Evolutionary conservation across 1,139 yeast species (phyloP).

Genomic region (Blastobotrys petasosporus): DNA sequence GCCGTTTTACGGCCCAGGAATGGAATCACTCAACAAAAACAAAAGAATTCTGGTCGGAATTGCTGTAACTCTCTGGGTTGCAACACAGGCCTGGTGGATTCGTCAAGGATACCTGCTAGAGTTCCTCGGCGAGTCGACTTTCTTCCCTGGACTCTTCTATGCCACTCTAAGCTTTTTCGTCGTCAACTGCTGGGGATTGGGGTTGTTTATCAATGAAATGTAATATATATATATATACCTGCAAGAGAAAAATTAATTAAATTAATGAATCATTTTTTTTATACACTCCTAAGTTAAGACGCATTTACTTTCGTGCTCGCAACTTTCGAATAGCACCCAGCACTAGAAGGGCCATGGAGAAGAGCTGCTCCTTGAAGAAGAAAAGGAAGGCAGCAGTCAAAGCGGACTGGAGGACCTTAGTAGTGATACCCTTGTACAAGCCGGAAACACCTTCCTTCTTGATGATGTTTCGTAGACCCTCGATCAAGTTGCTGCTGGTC

Average conservation of each 20-base stretch:
- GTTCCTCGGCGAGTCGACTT: slow-evolving; percentile 65
- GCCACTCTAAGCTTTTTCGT: slow-evolving; percentile 63
- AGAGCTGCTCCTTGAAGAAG: slow-evolving; percentile 81
- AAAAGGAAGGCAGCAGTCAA: slow-evolving; percentile 86
- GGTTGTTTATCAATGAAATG: slow-evolving; percentile 23
- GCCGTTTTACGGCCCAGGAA: slow-evolving; percentile 49
- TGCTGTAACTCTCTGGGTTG: slow-evolving; percentile 54
- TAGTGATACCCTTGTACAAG: slow-evolving; percentile 72
- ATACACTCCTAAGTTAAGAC: neutral
- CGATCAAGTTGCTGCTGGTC: slow-evolving; percentile 24
- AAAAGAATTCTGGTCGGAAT: slow-evolving; percentile 10
- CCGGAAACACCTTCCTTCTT: slow-evolving; percentile 67
- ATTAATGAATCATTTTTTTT: too few relatives aligned
- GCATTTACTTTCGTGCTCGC: slow-evolving; percentile 9
- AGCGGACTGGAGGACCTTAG: slow-evolving; percentile 78
- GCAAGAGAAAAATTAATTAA: too few relatives aligned
- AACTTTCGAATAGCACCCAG: slow-evolving; percentile 26
- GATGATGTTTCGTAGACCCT: slow-evolving; percentile 44
- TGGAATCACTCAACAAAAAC: slow-evolving; percentile 7
- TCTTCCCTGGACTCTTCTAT: slow-evolving; percentile 54
- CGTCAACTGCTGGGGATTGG: slow-evolving; percentile 60
- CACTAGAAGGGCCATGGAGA: slow-evolving; percentile 30
- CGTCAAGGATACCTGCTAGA: slow-evolving; percentile 73
- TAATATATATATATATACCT: neutral
- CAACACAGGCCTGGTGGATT: slow-evolving; percentile 74